Evolutionary conservation across 2,329 filamentous ascomycete species (phyloP).

Genomic region (Calonectria crousiana): DNA sequence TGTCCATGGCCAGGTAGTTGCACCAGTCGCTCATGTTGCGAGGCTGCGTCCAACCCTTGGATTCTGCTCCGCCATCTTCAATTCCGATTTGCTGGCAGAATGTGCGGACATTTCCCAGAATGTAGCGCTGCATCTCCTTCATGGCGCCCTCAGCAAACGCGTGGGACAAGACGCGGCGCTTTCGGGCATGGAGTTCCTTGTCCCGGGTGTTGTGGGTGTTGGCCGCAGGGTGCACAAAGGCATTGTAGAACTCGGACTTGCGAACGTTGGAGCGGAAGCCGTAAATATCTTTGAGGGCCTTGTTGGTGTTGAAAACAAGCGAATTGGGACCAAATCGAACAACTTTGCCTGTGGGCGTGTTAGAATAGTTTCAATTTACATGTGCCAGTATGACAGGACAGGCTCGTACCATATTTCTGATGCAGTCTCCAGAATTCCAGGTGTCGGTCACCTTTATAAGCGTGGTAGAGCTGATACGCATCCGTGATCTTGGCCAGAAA

Average conservation of each 20-base stretch:
- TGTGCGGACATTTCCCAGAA: conserved; percentile 74
- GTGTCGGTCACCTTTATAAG: conserved; percentile 80
- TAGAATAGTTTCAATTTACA: neutral
- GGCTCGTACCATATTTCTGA: conserved; percentile 72
- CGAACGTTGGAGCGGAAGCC: conserved; percentile 72
- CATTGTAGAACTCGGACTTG: conserved; percentile 80
- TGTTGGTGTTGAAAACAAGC: conserved; percentile 80
- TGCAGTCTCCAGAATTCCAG: conserved; percentile 80
- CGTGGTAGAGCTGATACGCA: conserved; percentile 77
- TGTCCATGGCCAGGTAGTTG: conserved; percentile 73
- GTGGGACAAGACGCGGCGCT: conserved; percentile 78
- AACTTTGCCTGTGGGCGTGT: conserved; percentile 60
- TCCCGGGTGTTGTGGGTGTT: conserved; percentile 82
- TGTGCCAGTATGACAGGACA: neutral
- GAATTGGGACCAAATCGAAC: conserved; percentile 86
- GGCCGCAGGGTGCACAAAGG: conserved; percentile 76
- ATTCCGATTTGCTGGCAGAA: conserved; percentile 71
- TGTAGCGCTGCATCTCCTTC: conserved; percentile 76
- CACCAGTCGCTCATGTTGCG: conserved; percentile 75
- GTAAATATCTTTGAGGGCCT: conserved; percentile 76
- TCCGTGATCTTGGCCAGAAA: conserved; percentile 73
- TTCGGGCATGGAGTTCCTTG: conserved; percentile 76
- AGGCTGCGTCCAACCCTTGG: conserved; percentile 68
- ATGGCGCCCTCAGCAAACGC: conserved; percentile 77
- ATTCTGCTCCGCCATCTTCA: conserved; percentile 54